Base-by-base conservation (phyloP, 306 rosid species). In the Mucuna pruriens region DNA sequence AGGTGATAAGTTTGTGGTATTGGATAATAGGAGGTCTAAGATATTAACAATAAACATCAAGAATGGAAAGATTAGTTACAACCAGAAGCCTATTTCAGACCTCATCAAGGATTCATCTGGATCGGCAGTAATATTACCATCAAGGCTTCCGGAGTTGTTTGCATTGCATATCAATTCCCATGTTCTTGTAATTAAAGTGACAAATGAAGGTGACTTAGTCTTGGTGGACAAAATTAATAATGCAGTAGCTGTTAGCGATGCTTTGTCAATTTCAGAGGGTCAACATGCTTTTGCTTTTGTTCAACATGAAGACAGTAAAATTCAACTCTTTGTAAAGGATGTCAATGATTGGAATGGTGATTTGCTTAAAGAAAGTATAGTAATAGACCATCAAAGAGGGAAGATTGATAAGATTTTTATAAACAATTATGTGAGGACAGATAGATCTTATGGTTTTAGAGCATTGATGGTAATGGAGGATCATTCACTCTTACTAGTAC, bases 401-500 rank as follows among this genome's bases (percentile, higher is more conserved):
- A 78, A 82, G 68, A 90, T 90, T 64, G 92, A 86, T 49, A 92
- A 85, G 83, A 88, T 93, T 82, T 96, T 93, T 69, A 83, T 96
- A 45, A 93, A 96, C 89, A 88, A 84, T 77, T 96, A 93, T 84
- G 80, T 96, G 83, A 93, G 92, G 70, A 93, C 94, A 12, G 98
- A 96, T 85, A 93, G 91, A 79, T 89, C 97, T 80, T 67, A 87
- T 78, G 99, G 99, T 65, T 96, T 96, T 77, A 92, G 99, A 85
- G 97, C 94, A 79, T 85, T 96, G 89, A 82, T 93, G 84, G 94
- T 90, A 75, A 90, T 90, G 98, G 99, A 96, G 85, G 99, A 96
- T 81, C 94, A 96, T 87, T 96, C 98, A 15, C 94, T 96, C 38
- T 66, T 93, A 71, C 83, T 96, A 84, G 86, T 96, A 45, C 99